Evolutionary conservation across 2,329 filamentous ascomycete species (phyloP).

Genomic region (Hypocrella siamensis): DNA sequence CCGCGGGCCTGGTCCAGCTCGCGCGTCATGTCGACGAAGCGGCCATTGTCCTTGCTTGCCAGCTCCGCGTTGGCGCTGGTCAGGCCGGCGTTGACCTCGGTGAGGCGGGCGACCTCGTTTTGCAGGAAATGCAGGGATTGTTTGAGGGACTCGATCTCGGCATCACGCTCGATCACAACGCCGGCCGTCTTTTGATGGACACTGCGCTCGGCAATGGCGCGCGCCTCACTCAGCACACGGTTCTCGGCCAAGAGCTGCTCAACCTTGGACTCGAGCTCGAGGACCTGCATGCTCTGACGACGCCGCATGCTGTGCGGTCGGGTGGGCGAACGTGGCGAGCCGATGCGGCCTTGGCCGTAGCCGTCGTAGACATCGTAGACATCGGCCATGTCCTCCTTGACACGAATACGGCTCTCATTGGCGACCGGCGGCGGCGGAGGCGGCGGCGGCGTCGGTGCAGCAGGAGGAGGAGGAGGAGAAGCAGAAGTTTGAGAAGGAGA

Average conservation of each 20-base stretch:
- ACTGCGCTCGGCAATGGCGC: constrained; percentile 50
- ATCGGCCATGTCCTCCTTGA: constrained; percentile 66
- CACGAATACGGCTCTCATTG: constrained; percentile 74
- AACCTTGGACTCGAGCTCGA: constrained; percentile 76
- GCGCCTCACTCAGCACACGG: constrained; percentile 58
- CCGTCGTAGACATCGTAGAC: constrained; percentile 94
- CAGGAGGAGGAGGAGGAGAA: too few species aligned
- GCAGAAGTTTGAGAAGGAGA: too few species aligned
- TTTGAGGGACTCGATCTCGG: constrained; percentile 70
- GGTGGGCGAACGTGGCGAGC: constrained; percentile 81
- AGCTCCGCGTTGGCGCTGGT: constrained; percentile 64
- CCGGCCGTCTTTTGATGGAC: constrained; percentile 50
- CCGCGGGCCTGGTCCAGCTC: constrained; percentile 55
- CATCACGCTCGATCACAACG: constrained; percentile 66
- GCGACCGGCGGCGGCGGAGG: constrained; percentile 47
- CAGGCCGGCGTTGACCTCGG: constrained; percentile 69
- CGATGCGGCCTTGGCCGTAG: constrained; percentile 74
- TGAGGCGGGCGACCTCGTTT: constrained; percentile 65
- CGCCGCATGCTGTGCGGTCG: constrained; percentile 91
- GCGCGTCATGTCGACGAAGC: constrained; percentile 48
- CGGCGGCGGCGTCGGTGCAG: constrained; percentile 1
- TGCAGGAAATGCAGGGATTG: constrained; percentile 66
- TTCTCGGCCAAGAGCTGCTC: constrained; percentile 82
- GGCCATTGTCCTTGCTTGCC: constrained; percentile 57
- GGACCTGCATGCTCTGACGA: constrained; percentile 91